These are phyloP conservation scores for Macrophomina pseudophaseolina DNA, from an alignment of 2,329 filamentous ascomycete genomes.

Conservation along the genomic window DNA sequence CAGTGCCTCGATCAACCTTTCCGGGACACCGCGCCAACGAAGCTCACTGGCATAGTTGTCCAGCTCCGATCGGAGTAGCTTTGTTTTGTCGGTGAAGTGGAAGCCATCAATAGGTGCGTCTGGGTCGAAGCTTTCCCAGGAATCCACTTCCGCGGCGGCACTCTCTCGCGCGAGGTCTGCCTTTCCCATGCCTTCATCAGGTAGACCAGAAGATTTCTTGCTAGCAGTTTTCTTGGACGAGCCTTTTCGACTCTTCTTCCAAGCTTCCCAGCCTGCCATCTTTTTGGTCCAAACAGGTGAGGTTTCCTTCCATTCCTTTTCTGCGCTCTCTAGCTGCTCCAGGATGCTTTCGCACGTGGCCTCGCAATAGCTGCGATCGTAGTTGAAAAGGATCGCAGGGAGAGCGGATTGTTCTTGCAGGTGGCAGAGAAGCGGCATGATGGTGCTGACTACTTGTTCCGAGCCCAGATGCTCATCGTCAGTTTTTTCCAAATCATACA, in stretches of 20 bases:
- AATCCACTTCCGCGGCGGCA: constrained; percentile 59
- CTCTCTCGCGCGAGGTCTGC: constrained; percentile 63
- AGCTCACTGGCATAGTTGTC: constrained; percentile 60
- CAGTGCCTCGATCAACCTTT: constrained; percentile 65
- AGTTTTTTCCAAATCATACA: neutral
- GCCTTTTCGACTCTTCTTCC: constrained; percentile 50
- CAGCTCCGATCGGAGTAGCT: constrained; percentile 63
- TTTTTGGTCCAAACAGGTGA: constrained; percentile 66
- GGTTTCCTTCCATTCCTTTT: constrained; percentile 62
- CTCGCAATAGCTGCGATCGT: constrained; percentile 71
- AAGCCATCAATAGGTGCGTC: constrained; percentile 66
- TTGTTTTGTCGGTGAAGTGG: constrained; percentile 69
- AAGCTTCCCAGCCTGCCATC: constrained; percentile 63
- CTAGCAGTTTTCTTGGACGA: constrained; percentile 44
- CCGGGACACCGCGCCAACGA: constrained; percentile 54
- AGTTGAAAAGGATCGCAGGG: constrained; percentile 79
- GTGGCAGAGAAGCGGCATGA: constrained; percentile 63
- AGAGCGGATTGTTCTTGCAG: constrained; percentile 69
- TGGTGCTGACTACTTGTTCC: constrained; percentile 47
- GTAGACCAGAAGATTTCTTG: constrained; percentile 52
- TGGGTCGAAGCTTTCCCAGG: constrained; percentile 69
- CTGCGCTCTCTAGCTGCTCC: constrained; percentile 58
- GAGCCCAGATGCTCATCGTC: neutral
- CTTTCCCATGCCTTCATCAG: constrained; percentile 58
- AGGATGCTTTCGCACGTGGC: constrained; percentile 59